A percentile compares a stretch with the other conserved stretches of the same genome.
Conservation (phyloP, 108 stramenopile species). For the Fragilaria crotonensis region DNA sequence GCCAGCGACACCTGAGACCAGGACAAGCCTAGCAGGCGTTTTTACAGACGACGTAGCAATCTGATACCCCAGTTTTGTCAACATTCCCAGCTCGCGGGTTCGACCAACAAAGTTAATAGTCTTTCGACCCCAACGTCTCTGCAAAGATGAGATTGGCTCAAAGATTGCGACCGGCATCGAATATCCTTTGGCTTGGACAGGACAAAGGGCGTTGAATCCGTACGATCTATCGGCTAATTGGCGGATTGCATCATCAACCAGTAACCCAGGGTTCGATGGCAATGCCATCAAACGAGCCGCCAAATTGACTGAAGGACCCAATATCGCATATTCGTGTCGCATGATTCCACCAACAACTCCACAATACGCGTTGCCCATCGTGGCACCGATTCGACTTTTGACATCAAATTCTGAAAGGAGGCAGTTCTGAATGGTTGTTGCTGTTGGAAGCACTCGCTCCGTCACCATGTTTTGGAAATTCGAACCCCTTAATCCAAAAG, state of each 20-base stretch:
- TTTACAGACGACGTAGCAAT: constrained; percentile 12
- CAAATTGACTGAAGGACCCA: constrained; percentile 71
- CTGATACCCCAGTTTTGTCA: constrained; percentile 35
- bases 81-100: constrained; percentile 36
- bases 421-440: constrained; percentile 44
- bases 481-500: constrained; percentile 68
- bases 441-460: constrained; percentile 53
- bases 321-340: constrained; percentile 61
- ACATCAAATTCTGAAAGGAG: constrained; percentile 47
- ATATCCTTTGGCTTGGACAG: constrained; percentile 67
- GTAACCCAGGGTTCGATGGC: constrained; percentile 47
- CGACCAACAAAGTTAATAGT: constrained; percentile 54
- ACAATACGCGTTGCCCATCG: constrained; percentile 66
- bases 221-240: constrained; percentile 31
- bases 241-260: constrained; percentile 58
- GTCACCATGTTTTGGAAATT: constrained; percentile 69
- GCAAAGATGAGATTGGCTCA: constrained; percentile 42
- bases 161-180: constrained; percentile 62
- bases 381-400: constrained; percentile 45
- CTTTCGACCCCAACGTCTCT: constrained; percentile 38
- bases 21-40: constrained; percentile 22
- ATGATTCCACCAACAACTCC: constrained; percentile 62
- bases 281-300: constrained; percentile 62
- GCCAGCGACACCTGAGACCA: constrained; percentile 37
- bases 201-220: constrained; percentile 47